Evolutionary conservation across 1,139 yeast species (phyloP), one percentile per base, ranked within the genome.

Genomic region (Pichia sp.): DNA sequence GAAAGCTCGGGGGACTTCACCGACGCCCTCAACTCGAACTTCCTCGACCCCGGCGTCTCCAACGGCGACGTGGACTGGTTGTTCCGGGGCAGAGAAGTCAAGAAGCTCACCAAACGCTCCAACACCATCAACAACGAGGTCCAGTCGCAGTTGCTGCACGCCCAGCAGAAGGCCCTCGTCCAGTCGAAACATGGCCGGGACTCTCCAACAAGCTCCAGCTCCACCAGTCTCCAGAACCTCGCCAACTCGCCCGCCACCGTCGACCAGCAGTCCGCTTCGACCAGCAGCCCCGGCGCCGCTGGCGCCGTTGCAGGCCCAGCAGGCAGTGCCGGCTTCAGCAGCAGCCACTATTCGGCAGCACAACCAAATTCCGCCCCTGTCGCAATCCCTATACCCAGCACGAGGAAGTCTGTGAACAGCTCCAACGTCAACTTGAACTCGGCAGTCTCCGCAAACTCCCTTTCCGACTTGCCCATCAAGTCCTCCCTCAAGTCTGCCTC

Each of bases 41-140:
- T 67, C 36, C 59, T 64, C 34, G 68, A 65, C 34, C 70, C 70
- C 13, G 88, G 88, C 4, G 88, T 84, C 5, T 75, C 86, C 50
- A 83, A 84, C 64, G 85, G 85, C 44, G 90, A 85, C 64, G 89
- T 85, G 11, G 90, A 85, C 63, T 85, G 92, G 92, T 70, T 85
- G 30, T 84, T 85, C 62, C 71, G 90, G 58, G 88, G 85, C 30
- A 82, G 80, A 63, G 79, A 82, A 30, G 70, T 74, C 55, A 81
- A 84, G 71, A 80, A 80, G 59, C 67, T 80, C 62, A 73, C 78
- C 50, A 80, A 78, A 63, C 77, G 75, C 61, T 65, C 68, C 23
- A 63, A 63, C 43, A 60, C 64, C 10, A 60, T 67, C 5, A 64
- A 64, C 65, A 67, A 59, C 41, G 67, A 66, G 44, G 67, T 65